Evolutionary conservation across 352 stramenopile species (phyloP).

Genomic region (Globisporangium cystogenes): DNA sequence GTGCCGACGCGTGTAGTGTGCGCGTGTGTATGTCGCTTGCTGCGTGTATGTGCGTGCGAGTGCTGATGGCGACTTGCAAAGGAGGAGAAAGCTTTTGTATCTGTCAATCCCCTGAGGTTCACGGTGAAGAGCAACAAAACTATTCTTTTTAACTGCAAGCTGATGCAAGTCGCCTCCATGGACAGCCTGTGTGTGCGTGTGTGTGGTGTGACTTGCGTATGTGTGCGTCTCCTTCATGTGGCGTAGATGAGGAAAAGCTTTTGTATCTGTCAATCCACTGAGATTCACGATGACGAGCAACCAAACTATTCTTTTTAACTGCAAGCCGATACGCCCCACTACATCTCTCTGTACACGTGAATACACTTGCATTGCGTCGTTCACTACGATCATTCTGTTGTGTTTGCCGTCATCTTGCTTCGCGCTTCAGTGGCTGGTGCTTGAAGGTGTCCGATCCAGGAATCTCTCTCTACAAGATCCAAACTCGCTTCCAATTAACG

Average conservation of each 20-base stretch:
- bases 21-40: slow-evolving; percentile 6
- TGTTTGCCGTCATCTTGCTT: neutral
- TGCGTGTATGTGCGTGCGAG: slow-evolving; percentile 6
- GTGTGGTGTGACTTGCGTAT: neutral
- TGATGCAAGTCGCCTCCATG: slow-evolving; percentile 29
- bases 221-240: slow-evolving; percentile 4
- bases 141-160: slow-evolving; percentile 88
- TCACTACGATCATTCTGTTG: no score
- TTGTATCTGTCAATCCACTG: slow-evolving; percentile 76
- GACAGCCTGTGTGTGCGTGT: neutral
- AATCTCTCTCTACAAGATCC: no score
- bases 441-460: no score
- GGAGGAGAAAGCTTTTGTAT: slow-evolving; percentile 61
- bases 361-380: neutral
- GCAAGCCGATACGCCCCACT: slow-evolving; percentile 18
- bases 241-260: slow-evolving; percentile 64
- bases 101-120: slow-evolving; percentile 82
- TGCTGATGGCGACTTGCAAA: slow-evolving; percentile 21
- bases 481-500: no score
- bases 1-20: no score
- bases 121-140: slow-evolving; percentile 72
- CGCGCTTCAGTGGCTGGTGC: no score
- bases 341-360: neutral
- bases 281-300: slow-evolving; percentile 74
- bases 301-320: slow-evolving; percentile 83